Conservation (phyloP, 768 basidiomycete species). For the Trametes meyenii region DNA sequence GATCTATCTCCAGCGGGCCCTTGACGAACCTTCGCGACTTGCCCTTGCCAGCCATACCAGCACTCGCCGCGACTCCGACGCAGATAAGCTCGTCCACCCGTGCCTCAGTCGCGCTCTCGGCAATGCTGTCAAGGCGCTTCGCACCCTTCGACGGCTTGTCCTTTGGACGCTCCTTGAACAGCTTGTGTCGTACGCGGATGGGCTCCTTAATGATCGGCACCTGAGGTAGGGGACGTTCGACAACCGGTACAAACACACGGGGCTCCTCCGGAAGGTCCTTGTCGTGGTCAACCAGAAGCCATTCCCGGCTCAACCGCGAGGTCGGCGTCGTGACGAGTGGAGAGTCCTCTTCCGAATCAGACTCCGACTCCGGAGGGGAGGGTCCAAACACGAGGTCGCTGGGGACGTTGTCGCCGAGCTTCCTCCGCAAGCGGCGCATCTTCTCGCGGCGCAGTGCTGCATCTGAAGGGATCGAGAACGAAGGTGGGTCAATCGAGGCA, state of each 20-base stretch:
- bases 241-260: neutral
- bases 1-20: conserved; percentile 21
- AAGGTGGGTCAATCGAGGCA: conserved; percentile 10
- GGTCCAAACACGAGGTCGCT: conserved; percentile 59
- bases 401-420: conserved; percentile 66
- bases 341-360: conserved; percentile 23
- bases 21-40: conserved; percentile 23
- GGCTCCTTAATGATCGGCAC: neutral
- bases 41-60: conserved; percentile 19
- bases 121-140: conserved; percentile 13
- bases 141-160: conserved; percentile 10
- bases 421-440: conserved; percentile 64
- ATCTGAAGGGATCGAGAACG: conserved; percentile 46
- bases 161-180: conserved; percentile 15
- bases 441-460: conserved; percentile 52
- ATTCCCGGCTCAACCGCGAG: conserved; percentile 15
- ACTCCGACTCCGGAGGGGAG: conserved; percentile 14
- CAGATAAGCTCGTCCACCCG: neutral
- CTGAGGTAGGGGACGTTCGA: neutral
- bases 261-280: conserved; percentile 13
- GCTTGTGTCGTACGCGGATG: neutral
- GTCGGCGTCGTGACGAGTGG: conserved; percentile 19
- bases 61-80: conserved; percentile 23
- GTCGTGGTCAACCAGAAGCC: conserved; percentile 14
- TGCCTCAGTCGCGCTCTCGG: conserved; percentile 15